Evolutionary conservation across 768 basidiomycete species (phyloP), one percentile per base, ranked within the genome.

Genomic region (Mycena polygramma): DNA sequence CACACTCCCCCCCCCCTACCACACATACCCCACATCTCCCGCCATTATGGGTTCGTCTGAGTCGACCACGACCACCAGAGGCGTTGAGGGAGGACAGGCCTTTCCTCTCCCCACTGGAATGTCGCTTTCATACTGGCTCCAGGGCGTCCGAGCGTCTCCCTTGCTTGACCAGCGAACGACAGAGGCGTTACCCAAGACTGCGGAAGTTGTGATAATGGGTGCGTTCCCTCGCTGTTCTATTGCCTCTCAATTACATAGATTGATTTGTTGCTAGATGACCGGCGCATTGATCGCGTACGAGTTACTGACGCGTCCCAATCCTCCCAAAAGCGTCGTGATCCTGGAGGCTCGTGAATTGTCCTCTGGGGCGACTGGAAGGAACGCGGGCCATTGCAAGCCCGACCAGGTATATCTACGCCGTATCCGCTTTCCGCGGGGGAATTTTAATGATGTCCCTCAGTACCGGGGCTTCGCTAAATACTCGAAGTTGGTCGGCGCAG

Each of bases 331-430:
- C 35, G 78, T 92, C 6, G 84, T 90, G 54, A 83, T 91, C 70
- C 77, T 92, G 35, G 91, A 92, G 75, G 91, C 91, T 20, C 79
- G 91, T 35, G 89, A 90, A 24, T 76, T 83, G 4, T 88, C 88
- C 73, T 86, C 85, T 4, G 87, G 87, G 0, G 88, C 88, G 11
- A 88, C 87, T 0, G 87, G 83, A 57, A 86, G 87, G 68, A 88
- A 88, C 61, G 87, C 86, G 24, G 87, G 87, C 0, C 87, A 88
- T 64, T 82, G 87, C 57, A 86, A 84, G 60, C 83, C 87, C 15
- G 81, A 85, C 39, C 78, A 86, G 63, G 73, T 71, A 30, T 9
- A 57, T 63, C 1, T 45, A 14, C 17, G 14, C 19, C 19, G 17
- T 2, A 20, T 17, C 19, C 17, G 17, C 19, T 7, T 46, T 2